phyloP scores from a whole-genome alignment of 148 eudicot species.

The Silene conica region DNA sequence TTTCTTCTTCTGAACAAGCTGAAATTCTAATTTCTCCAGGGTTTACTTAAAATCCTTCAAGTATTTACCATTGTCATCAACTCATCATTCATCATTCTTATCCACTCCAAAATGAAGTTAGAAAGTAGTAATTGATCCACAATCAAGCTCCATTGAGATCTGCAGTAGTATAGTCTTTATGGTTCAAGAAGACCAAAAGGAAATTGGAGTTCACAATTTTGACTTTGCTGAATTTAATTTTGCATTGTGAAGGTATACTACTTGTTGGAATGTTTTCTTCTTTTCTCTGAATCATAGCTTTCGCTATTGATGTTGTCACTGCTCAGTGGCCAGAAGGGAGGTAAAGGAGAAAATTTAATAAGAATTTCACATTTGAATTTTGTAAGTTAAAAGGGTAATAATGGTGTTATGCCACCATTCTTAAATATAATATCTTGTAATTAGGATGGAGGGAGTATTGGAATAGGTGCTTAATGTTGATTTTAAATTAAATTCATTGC shows the following conservation, averaged over 20 bases:
- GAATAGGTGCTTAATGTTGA: too few species aligned
- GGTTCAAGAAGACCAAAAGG: background rate
- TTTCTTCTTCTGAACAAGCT: background rate
- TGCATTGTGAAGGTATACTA: background rate
- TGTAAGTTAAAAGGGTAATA: too few species aligned
- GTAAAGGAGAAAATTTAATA: too few species aligned
- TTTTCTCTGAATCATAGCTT: background rate
- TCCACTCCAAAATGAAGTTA: background rate
- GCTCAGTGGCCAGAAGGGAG: too few species aligned
- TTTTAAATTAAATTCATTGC: background rate
- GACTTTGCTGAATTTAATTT: background rate
- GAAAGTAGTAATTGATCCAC: background rate
- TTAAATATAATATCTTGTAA: too few species aligned
- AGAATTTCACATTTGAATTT: too few species aligned
- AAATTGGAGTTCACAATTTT: background rate
- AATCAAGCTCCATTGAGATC: background rate
- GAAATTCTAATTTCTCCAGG: background rate
- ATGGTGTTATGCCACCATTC: too few species aligned
- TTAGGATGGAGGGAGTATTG: background rate
- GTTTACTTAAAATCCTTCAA: background rate
- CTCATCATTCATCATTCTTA: too few species aligned
- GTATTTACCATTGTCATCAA: background rate
- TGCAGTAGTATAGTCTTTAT: background rate
- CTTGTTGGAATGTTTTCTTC: background rate
- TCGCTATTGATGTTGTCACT: too few species aligned